A percentile compares a stretch with the other conserved stretches of the same genome.
Evolutionary conservation across 1,284 basidiomycete species (phyloP).

Genomic region (Neonothopanus nambi): DNA sequence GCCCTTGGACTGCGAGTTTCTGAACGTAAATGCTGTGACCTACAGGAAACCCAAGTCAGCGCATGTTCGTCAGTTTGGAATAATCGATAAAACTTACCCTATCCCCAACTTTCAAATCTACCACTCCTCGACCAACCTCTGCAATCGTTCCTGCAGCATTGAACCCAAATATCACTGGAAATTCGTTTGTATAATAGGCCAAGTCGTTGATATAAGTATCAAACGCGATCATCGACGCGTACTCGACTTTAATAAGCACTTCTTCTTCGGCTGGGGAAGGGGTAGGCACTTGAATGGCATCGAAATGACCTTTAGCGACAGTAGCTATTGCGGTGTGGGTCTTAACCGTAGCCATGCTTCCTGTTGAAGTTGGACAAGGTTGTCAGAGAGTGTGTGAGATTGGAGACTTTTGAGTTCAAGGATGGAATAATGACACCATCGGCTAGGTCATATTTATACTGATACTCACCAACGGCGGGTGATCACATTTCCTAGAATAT

Average conservation of each 20-base stretch:
- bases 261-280: conserved; percentile 38
- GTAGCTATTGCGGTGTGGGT: conserved; percentile 42
- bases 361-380: too few species aligned
- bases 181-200: conserved; percentile 30
- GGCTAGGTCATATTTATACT: too few species aligned
- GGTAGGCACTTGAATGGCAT: conserved; percentile 42
- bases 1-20: conserved; percentile 32
- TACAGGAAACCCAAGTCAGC: conserved; percentile 19
- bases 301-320: conserved; percentile 35
- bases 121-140: conserved; percentile 40
- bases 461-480: too few species aligned
- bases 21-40: conserved; percentile 39
- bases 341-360: not conserved
- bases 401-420: too few species aligned
- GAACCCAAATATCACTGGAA: conserved; percentile 43
- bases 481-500: too few species aligned
- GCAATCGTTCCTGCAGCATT: conserved; percentile 41
- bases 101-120: conserved; percentile 43
- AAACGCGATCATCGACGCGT: conserved; percentile 41
- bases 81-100: conserved; percentile 30
- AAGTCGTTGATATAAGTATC: conserved; percentile 43
- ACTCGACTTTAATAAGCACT: conserved; percentile 48
- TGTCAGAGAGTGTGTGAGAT: too few species aligned
- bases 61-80: not conserved
- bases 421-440: too few species aligned